Evolutionary conservation across 345 rosid species (phyloP), one percentile per base, ranked within the genome.

Genomic region (Populus ilicifolia): DNA sequence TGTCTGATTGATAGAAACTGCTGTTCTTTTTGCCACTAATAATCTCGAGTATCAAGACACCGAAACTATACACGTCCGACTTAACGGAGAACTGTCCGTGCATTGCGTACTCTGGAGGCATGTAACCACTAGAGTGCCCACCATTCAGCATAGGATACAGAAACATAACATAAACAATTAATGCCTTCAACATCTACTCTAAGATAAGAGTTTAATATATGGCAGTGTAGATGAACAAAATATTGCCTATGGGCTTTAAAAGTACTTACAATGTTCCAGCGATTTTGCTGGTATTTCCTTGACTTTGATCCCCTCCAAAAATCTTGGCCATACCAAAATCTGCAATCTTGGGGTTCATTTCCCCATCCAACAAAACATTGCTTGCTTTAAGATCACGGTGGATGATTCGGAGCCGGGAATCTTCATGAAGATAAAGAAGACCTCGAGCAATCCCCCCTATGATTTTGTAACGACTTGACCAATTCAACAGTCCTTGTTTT

Each of bases 351-450:
- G 54, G 20, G 20, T 16, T 48, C 54, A 48, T 48, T 48, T 48
- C 8, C 7, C 6, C 21, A 48, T 48, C 54, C 20, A 48, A 48
- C 54, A 48, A 5, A 48, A 48, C 20, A 16, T 48, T 48, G 17
- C 54, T 48, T 4, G 54, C 54, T 16, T 48, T 48, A 16, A 48
- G 54, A 48, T 48, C 54, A 48, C 54, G 54, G 20, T 48, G 54
- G 21, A 48, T 48, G 16, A 48, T 68, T 9, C 67, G 35, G 29
- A 52, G 68, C 0, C 39, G 54, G 13, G 79, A 76, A 56, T 76
- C 73, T 64, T 76, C 67, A 7, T 76, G 79, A 10, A 76, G 79
- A 5, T 76, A 76, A 13, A 76, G 73, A 25, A 76, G 52, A 2
- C 67, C 73, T 52, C 52, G 70, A 39, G 79, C 79, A 27, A 76